phyloP scores from a whole-genome alignment of 345 rosid genomes.

The Rhizophora apiculata region DNA sequence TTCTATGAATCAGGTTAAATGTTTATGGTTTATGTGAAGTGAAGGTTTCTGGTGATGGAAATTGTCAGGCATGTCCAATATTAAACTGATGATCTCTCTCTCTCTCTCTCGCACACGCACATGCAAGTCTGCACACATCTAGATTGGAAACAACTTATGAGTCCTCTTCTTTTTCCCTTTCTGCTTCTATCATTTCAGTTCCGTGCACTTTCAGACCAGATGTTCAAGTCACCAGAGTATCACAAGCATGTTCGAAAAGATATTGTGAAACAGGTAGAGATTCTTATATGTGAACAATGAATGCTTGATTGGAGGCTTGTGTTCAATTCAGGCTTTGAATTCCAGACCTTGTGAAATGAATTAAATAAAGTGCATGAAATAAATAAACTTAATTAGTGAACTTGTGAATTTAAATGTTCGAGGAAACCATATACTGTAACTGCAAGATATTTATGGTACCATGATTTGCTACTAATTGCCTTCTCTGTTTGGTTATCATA shows the following conservation, averaged over 20 bases:
- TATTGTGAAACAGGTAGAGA: slow-evolving; percentile 76
- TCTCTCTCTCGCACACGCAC: background rate
- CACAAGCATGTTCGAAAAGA: slow-evolving; percentile 93
- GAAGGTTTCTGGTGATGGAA: slow-evolving; percentile 95
- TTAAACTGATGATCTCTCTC: background rate
- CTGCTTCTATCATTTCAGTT: slow-evolving; percentile 47
- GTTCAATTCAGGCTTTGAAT: background rate
- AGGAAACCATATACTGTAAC: no score
- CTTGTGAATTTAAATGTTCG: no score
- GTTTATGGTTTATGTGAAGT: slow-evolving; percentile 76
- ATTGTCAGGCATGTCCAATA: slow-evolving; percentile 68
- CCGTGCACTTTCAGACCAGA: slow-evolving; percentile 92
- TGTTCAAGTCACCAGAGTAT: slow-evolving; percentile 76
- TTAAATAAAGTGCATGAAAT: background rate
- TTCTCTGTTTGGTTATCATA: no score
- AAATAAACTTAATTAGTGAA: no score
- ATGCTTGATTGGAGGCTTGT: slow-evolving; percentile 4
- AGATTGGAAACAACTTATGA: background rate
- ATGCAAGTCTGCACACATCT: background rate
- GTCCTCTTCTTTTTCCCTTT: background rate
- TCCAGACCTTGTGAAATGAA: background rate
- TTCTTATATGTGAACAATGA: slow-evolving; percentile 12
- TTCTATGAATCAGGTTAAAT: slow-evolving; percentile 51
- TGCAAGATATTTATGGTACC: no score
- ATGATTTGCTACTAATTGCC: no score